Evolutionary conservation across 2,329 filamentous ascomycete species (phyloP).

Genomic region (Cladosporium sp.): DNA sequence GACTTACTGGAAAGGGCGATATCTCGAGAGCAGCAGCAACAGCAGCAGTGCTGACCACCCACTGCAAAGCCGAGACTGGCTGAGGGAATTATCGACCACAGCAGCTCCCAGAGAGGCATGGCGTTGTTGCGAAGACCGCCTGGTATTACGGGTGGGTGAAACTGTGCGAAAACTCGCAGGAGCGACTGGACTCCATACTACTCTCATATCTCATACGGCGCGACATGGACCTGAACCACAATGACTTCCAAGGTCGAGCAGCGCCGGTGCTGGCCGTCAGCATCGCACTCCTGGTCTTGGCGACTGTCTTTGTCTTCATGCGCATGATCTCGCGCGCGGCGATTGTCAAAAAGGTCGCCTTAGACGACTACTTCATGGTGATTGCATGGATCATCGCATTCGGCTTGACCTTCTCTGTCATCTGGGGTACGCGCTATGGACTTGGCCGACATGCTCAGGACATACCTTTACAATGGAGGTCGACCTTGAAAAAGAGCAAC

Average conservation of each 20-base stretch:
- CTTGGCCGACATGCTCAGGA: constrained; percentile 67
- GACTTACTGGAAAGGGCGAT: background rate
- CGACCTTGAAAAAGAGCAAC: constrained; percentile 56
- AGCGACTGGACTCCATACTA: background rate
- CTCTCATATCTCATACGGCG: constrained; percentile 17
- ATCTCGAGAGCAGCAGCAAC: background rate
- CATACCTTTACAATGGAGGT: constrained; percentile 53
- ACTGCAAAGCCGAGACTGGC: background rate
- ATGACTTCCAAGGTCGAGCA: constrained; percentile 34
- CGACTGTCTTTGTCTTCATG: constrained; percentile 72
- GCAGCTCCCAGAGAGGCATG: constrained; percentile 8
- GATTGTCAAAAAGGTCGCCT: constrained; percentile 69
- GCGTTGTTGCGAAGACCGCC: constrained; percentile 17
- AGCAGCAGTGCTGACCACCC: background rate
- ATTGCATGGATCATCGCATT: constrained; percentile 74
- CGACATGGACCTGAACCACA: constrained; percentile 27
- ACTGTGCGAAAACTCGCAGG: background rate
- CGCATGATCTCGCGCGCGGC: constrained; percentile 71
- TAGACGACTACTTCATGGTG: constrained; percentile 81
- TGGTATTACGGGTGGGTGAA: constrained; percentile 16
- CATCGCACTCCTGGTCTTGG: constrained; percentile 66
- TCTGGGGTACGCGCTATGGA: constrained; percentile 63
- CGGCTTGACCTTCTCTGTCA: constrained; percentile 67
- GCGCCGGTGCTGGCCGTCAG: constrained; percentile 67
- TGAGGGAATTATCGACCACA: background rate